A percentile compares a stretch with the other conserved stretches of the same genome.
Conservation (phyloP, 2,329 filamentous ascomycete species). For the Colletotrichum sansevieriae region DNA sequence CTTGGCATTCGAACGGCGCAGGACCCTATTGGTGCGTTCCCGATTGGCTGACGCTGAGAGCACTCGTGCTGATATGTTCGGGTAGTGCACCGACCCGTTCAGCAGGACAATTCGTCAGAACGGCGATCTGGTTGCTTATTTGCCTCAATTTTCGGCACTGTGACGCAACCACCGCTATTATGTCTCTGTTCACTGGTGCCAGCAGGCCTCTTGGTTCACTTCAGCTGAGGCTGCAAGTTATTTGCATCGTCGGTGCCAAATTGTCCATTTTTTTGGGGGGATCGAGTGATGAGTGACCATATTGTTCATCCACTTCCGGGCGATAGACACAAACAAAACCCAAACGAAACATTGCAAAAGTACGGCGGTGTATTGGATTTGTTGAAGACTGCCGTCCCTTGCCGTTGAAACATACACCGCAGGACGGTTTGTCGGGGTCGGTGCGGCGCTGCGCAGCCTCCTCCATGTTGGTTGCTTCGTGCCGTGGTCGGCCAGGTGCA, state of each 20-base stretch:
- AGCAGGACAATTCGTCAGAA: conserved; percentile 5
- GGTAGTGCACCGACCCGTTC: conserved; percentile 17
- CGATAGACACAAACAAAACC: not conserved
- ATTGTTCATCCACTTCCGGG: conserved; percentile 2
- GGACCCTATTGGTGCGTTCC: conserved; percentile 9
- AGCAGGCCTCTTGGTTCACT: not conserved
- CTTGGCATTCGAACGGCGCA: conserved; percentile 7
- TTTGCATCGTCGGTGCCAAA: conserved; percentile 13
- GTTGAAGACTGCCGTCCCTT: conserved; percentile 1
- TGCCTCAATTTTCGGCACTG: conserved; percentile 10
- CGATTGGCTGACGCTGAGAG: not conserved
- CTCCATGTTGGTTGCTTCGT: conserved; percentile 23
- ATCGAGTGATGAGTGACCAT: not conserved
- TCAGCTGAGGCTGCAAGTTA: conserved; percentile 11
- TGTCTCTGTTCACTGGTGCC: conserved; percentile 26
- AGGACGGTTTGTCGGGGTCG: not conserved
- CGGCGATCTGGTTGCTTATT: conserved; percentile 8
- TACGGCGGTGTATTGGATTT: not conserved
- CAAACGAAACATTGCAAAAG: not conserved
- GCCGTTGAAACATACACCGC: not conserved
- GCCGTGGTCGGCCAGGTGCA: conserved; percentile 30
- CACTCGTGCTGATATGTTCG: conserved; percentile 14
- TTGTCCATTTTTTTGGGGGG: not conserved
- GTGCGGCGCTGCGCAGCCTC: conserved; percentile 35
- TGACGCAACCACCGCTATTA: conserved; percentile 16